Conservation (phyloP, 1,284 basidiomycete genomes). For the Tranzscheliella williamsii region DNA sequence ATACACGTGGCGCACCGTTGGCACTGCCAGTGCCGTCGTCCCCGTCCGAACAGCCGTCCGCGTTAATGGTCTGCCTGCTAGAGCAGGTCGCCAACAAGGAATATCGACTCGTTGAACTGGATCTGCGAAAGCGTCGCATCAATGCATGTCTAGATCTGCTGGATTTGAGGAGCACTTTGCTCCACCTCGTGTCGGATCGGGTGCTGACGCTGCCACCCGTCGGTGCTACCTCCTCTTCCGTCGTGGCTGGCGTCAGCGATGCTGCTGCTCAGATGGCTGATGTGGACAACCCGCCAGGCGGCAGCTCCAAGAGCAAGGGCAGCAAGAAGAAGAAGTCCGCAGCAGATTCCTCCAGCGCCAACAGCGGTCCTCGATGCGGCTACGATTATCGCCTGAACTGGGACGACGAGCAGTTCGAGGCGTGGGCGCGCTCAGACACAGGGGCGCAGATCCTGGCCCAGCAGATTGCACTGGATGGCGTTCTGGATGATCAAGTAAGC, state of each 20-base stretch:
- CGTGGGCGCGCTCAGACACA: constrained; percentile 4
- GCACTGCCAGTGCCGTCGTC: neutral
- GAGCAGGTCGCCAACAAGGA: constrained; percentile 11
- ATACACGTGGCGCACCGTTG: neutral
- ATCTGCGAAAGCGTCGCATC: constrained; percentile 13
- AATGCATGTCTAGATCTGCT: constrained; percentile 23
- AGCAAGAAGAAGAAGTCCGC: constrained; percentile 16
- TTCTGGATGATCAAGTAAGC: constrained; percentile 6
- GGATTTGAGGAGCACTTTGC: constrained; percentile 22
- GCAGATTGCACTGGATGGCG: constrained; percentile 13
- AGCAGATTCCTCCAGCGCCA: constrained; percentile 2
- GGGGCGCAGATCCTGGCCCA: constrained; percentile 15
- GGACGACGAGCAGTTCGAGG: constrained; percentile 20
- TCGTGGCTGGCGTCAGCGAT: neutral
- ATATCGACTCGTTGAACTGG: constrained; percentile 8
- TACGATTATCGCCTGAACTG: constrained; percentile 36
- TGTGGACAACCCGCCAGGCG: neutral
- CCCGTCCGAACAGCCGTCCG: neutral
- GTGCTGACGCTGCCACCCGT: constrained; percentile 15
- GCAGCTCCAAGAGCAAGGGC: neutral
- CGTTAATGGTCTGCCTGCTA: constrained; percentile 1
- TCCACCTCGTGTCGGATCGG: constrained; percentile 32
- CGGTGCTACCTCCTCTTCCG: constrained; percentile 5
- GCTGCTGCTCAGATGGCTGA: constrained; percentile 12
- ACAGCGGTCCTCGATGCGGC: constrained; percentile 28